Base-by-base conservation (phyloP, 768 basidiomycete species). In the Tulasnella sp. region DNA sequence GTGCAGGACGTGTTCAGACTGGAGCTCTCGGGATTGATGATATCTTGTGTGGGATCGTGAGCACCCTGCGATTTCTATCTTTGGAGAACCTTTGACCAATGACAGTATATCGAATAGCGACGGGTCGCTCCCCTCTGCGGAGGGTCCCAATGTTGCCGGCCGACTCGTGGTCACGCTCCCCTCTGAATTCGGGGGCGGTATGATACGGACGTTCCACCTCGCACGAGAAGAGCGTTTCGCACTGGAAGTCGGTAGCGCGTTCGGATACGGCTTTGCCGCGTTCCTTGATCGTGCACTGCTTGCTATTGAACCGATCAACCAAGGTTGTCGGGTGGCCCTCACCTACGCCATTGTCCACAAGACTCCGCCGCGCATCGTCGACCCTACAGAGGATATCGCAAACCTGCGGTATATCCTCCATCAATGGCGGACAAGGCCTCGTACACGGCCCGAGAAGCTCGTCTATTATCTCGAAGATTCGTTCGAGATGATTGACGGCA, bases 1-100 rank as follows among this genome's bases (percentile, higher is more conserved):
- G 46, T 48, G 46, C 46, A 48, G 15, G 46, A 48, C 27, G 25
- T 48, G 29, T 48, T 48, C 46, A 32, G 34, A 29, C 46, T 48
- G 14, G 27, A 32, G 17, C 19, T 12, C 6, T 5, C 46, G 46
- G 46, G 46, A 29, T 17, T 48, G 11, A n/a, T 48, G 8, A 6
- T 48, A 32, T 48, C 46, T 25, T 32, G 46, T 3, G 15, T 29
- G 14, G 46, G 46, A 48, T 29, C 46, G 46, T 48, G 46, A 48
- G 46, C n/a, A n/a, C n/a, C n/a, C n/a, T n/a, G n/a, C n/a, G n/a
- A n/a, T 48, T 48, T n/a, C 12, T 25, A 15, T 37, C 36, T n/a
- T 37, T 37, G 36, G 15, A 11, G 46, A 11, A 8, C 21, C 5
- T 6, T 14, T 32, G 19, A 21, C 7, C 45, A 6, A 29, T 14